Base-by-base conservation (phyloP, 2,329 filamentous ascomycete species). In the Zymoseptoria crescenta region DNA sequence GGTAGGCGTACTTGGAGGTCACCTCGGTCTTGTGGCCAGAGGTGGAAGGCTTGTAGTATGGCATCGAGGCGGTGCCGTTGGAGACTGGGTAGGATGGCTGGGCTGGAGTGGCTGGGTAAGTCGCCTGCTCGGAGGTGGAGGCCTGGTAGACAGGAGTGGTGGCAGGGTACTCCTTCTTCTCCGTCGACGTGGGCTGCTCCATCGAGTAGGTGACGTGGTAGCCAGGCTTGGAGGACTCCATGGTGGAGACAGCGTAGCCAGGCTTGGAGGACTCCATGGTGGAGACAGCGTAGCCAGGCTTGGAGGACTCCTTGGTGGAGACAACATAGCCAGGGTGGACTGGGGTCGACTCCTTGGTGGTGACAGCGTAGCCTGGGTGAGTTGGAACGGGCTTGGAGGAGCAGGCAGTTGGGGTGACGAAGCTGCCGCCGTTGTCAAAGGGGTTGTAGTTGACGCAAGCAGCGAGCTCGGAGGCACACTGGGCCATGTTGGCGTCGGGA, bases 361-460 rank as follows among this genome's bases (percentile, higher is more conserved):
- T 16, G 35, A 45, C 35, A 45, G 35, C 35, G 35, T 45, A 45
- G 35, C 35, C 35, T 16, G 35, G 35, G 16, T 45, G 35, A 16
- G 13, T 45, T 45, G 35, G 35, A 45, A 13, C 5, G 7, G 35
- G 7, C 13, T 45, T 35, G 8, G 30, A 35, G 16, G 35, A 41
- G 35, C 35, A 41, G 9, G 35, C 35, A 4, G 35, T 41, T 3
- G 35, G 10, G 35, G 35, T 13, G 1, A 4, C 16, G 9, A 41
- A 41, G 35, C 35, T 41, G 3, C 10, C 4, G 35, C 1, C 35
- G 30, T 49, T 50, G 54, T n/a, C n/a, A n/a, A 59, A 62, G 24
- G 57, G 60, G 49, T 58, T 62, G 61, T 62, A 60, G n/a, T 58
- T 58, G 3, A 62, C 19, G 56, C 61, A 62, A 20, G 35, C 35